phyloP scores from a whole-genome alignment of 805 yeast species.

The Naumovozyma dairenensis region DNA sequence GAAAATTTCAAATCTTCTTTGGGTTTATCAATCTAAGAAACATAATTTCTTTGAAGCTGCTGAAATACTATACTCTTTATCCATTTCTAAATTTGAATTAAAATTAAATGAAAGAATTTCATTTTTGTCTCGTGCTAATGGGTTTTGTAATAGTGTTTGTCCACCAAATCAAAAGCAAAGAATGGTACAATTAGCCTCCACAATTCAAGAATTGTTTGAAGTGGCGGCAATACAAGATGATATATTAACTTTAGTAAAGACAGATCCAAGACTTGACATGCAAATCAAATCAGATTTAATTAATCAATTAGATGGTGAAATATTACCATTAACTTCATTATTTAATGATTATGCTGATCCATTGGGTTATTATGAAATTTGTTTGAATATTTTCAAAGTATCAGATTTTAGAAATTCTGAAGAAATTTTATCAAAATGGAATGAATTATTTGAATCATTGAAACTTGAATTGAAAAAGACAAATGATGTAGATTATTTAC shows the following conservation, averaged over 20 bases:
- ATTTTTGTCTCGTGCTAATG: slow-evolving; percentile 82
- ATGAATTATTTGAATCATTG: slow-evolving; percentile 49
- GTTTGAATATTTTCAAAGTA: slow-evolving; percentile 66
- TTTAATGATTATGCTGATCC: slow-evolving; percentile 85
- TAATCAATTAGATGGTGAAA: slow-evolving; percentile 47
- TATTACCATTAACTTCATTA: slow-evolving; percentile 64
- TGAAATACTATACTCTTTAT: slow-evolving; percentile 58
- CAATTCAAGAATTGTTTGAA: slow-evolving; percentile 70
- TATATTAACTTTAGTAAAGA: slow-evolving; percentile 34
- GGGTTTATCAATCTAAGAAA: slow-evolving; percentile 82
- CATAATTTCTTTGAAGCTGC: slow-evolving; percentile 81
- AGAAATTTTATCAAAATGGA: slow-evolving; percentile 77
- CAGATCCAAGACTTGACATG: slow-evolving; percentile 38
- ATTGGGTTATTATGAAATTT: slow-evolving; percentile 74
- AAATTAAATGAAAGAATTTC: slow-evolving; percentile 70
- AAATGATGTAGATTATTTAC: slow-evolving; percentile 20
- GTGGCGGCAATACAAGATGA: slow-evolving; percentile 77
- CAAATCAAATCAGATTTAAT: slow-evolving; percentile 43
- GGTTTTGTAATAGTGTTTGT: slow-evolving; percentile 78
- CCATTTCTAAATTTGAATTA: slow-evolving; percentile 64
- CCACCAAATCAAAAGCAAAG: slow-evolving; percentile 69
- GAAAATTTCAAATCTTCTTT: slow-evolving; percentile 69
- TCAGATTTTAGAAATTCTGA: slow-evolving; percentile 81
- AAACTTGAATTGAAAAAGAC: slow-evolving; percentile 24
- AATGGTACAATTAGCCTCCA: slow-evolving; percentile 57